These are phyloP conservation scores for Mucor ambiguus DNA, from an alignment of 371 early-diverging fungal species.

Conservation along the genomic window DNA sequence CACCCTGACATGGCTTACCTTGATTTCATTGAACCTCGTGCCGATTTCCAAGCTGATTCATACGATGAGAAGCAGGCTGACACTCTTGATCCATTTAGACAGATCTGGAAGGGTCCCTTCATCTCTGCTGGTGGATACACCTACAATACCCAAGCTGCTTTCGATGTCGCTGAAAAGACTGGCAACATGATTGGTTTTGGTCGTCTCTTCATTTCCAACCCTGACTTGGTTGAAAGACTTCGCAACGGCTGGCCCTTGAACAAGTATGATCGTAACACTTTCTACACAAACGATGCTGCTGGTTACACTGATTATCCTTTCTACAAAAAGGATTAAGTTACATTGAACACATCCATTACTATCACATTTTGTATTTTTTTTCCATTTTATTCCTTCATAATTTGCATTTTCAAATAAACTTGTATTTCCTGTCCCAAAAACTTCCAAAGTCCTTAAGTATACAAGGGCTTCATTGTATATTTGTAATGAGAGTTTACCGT, in stretches of 20 bases:
- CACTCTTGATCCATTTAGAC: slow-evolving; percentile 38
- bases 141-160: slow-evolving; percentile 19
- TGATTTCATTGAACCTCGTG: slow-evolving; percentile 36
- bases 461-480: not conserved
- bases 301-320: slow-evolving; percentile 28
- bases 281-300: slow-evolving; percentile 18
- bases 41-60: slow-evolving; percentile 18
- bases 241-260: slow-evolving; percentile 27
- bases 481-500: too few relatives aligned
- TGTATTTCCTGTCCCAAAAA: not conserved
- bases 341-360: not conserved
- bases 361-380: too few relatives aligned
- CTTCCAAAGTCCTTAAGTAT: not conserved
- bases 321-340: slow-evolving; percentile 11
- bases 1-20: slow-evolving; percentile 35
- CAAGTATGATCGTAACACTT: slow-evolving; percentile 24
- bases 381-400: not conserved
- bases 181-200: slow-evolving; percentile 27
- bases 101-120: slow-evolving; percentile 39
- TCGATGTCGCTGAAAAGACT: slow-evolving; percentile 21
- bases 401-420: slow-evolving; percentile 3
- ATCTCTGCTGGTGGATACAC: slow-evolving; percentile 42
- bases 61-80: slow-evolving; percentile 12
- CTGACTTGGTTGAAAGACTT: slow-evolving; percentile 29
- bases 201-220: slow-evolving; percentile 29